Conservation (phyloP, 345 rosid genomes). For the Salix viminalis region DNA sequence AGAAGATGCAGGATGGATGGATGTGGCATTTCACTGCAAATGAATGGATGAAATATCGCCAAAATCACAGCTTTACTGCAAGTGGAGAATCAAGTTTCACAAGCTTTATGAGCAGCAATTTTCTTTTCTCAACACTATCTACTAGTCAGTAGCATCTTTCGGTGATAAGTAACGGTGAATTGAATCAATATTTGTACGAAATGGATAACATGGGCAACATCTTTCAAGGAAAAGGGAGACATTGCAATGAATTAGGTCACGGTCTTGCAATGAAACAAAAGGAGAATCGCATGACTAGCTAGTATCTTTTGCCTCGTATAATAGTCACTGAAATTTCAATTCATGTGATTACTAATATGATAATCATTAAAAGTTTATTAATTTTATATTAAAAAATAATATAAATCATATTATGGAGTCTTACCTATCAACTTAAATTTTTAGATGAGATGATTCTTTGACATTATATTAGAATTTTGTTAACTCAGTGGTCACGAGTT, state of each 20-base stretch:
- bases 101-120: not conserved
- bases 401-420: too few relatives aligned
- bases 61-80: not conserved
- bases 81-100: constrained; percentile 18
- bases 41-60: not conserved
- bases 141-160: constrained; percentile 3
- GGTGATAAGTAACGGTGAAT: constrained; percentile 22
- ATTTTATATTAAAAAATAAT: too few relatives aligned
- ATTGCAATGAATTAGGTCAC: constrained; percentile 19
- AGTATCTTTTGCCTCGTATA: not conserved
- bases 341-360: too few relatives aligned
- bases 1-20: not conserved
- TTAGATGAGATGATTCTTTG: too few relatives aligned
- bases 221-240: not conserved
- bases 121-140: not conserved
- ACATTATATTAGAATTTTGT: too few relatives aligned
- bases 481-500: too few relatives aligned
- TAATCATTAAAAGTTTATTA: too few relatives aligned
- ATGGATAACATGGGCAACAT: not conserved
- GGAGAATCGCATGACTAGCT: constrained; percentile 17
- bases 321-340: too few relatives aligned
- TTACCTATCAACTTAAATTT: too few relatives aligned
- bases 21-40: not conserved
- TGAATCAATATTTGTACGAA: not conserved
- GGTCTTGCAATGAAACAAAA: constrained; percentile 11